Base-by-base conservation (phyloP, 2,329 filamentous ascomycete species). In the Fusarium xylarioides region DNA sequence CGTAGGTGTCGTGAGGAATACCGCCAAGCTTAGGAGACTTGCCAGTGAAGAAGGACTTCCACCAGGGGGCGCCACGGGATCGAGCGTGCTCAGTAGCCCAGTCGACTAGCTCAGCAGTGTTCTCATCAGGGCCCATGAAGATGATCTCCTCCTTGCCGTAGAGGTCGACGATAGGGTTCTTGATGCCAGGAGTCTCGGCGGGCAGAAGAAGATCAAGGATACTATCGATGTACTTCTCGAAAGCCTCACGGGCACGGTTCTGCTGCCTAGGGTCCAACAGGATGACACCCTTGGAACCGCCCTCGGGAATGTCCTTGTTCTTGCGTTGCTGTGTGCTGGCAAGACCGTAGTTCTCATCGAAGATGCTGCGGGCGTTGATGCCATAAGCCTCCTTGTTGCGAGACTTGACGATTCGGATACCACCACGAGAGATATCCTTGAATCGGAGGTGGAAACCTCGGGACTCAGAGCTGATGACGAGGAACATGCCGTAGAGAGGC, bases 1-100 rank as follows among this genome's bases (percentile, higher is more conserved):
- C 96, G 80, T 99, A 99, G 44, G 87, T 85, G 81, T 99, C 96
- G 83, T 99, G 96, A 42, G 96, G 96, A 76, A 99, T 99, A 80
- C 96, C 96, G 72, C 96, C 96, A 19, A 99, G 89, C 83, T 93
- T 96, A 59, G 95, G 96, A 76, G 94, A 97, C 88, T 99, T 99
- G 79, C 96, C 96, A 5, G 96, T 99, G 88, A 99, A 99, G 90
- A 99, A 99, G 0, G 96, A 99, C 88, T 99, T 99, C 96, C 96
- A 99, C 94, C 95, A 99, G 34, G 95, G 94, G 9, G 96, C 96
- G 50, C 95, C 95, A 77, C 96, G 91, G 70, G 86, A 86, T 58
- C 94, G 91, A 68, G 96, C 96, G 82, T 99, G 96, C 82, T 96
- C 92, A 4, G 96, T 99, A n/a, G 96, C 96, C 96, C 96, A 99